A percentile compares a stretch with the other conserved stretches of the same genome.
These are phyloP conservation scores for Microdochium bolleyi DNA, from an alignment of 2,329 filamentous ascomycete genomes.

Conservation along the genomic window DNA sequence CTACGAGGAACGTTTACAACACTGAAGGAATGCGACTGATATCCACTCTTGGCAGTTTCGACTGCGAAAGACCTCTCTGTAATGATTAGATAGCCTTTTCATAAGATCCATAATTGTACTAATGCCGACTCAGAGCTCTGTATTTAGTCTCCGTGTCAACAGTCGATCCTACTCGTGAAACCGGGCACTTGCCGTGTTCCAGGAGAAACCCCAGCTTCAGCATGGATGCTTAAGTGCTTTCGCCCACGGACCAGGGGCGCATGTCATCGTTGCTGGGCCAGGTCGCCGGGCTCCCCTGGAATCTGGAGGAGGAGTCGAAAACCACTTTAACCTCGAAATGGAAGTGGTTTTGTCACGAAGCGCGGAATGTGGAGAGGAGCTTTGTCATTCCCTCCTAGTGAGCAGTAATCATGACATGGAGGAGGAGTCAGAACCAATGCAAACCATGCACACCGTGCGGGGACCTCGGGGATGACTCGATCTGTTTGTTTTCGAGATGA, in stretches of 20 bases:
- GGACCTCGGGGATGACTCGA: too few species aligned
- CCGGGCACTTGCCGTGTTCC: too few species aligned
- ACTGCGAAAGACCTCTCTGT: neutral
- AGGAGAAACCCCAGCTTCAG: neutral
- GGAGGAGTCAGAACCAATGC: too few species aligned
- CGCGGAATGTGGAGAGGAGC: neutral
- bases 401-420: too few species aligned
- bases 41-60: neutral
- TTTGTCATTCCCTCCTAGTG: neutral
- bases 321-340: neutral
- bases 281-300: neutral
- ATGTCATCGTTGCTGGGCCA: neutral
- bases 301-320: neutral
- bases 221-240: neutral
- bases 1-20: neutral
- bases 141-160: neutral
- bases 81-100: neutral
- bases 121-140: too few species aligned
- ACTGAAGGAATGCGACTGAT: neutral
- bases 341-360: neutral
- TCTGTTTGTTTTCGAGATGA: too few species aligned
- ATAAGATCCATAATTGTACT: too few species aligned
- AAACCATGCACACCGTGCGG: too few species aligned
- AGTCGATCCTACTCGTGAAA: neutral
- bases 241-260: neutral